A percentile compares a stretch with the other conserved stretches of the same genome.
phyloP scores from a whole-genome alignment of 2,329 filamentous ascomycete genomes.

The Trichoderma breve region DNA sequence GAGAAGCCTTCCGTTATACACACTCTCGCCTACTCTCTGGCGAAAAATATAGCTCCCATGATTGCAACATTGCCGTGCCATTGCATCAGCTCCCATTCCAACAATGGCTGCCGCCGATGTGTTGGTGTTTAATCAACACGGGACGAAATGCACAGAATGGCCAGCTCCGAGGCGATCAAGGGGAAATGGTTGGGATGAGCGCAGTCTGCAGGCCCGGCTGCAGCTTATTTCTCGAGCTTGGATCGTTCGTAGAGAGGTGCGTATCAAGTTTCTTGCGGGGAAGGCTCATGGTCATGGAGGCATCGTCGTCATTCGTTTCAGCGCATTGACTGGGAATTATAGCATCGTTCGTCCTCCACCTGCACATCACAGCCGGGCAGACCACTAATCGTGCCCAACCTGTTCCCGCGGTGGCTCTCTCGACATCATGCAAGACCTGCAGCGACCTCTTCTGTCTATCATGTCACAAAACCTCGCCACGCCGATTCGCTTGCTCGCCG shows the following conservation, averaged over 20 bases:
- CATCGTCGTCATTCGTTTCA: neutral
- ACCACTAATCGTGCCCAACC: constrained; percentile 27
- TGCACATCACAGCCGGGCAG: constrained; percentile 18
- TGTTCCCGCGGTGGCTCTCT: constrained; percentile 38
- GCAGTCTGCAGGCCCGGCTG: constrained; percentile 28
- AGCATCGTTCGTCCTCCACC: neutral
- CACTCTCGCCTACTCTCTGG: neutral
- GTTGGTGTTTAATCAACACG: neutral
- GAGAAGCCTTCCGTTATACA: neutral
- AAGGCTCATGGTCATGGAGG: neutral
- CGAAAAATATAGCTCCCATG: constrained; percentile 16
- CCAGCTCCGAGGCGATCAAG: constrained; percentile 1
- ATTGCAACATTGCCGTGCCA: constrained; percentile 4
- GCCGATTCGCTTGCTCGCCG: constrained; percentile 32
- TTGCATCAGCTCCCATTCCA: constrained; percentile 11
- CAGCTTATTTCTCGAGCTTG: constrained; percentile 37
- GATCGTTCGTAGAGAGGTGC: constrained; percentile 29
- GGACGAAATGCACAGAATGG: constrained; percentile 7
- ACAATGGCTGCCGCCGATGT: constrained; percentile 20
- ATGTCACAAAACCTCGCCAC: constrained; percentile 33
- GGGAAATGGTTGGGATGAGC: constrained; percentile 30
- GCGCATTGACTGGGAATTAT: neutral
- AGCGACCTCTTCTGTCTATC: constrained; percentile 23
- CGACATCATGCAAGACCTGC: constrained; percentile 29
- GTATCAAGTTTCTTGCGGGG: neutral